Evolutionary conservation across 805 yeast genomes (phyloP).

Genomic region (Cyberlindnera galapagoensis): DNA sequence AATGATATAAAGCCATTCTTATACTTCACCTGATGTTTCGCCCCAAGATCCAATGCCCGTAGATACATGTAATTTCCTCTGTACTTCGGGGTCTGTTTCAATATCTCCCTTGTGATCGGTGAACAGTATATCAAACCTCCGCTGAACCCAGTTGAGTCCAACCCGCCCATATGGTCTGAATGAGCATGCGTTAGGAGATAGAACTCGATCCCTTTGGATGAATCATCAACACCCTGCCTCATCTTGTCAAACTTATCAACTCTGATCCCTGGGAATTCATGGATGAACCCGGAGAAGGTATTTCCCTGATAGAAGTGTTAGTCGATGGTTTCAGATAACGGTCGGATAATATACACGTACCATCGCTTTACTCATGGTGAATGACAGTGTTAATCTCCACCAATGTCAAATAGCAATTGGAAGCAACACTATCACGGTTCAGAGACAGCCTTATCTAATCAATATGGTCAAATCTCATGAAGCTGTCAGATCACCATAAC

Average conservation of each 20-base stretch:
- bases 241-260: constrained; percentile 24
- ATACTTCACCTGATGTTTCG: constrained; percentile 19
- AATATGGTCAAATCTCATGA: too few species aligned
- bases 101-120: constrained; percentile 28
- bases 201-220: constrained; percentile 11
- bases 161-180: constrained; percentile 46
- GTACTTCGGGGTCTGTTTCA: constrained; percentile 7
- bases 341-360: too few species aligned
- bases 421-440: too few species aligned
- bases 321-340: background rate
- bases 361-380: constrained; percentile 1
- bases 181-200: constrained; percentile 47
- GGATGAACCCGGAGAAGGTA: constrained; percentile 36
- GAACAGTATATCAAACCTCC: constrained; percentile 43
- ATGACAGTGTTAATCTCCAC: too few species aligned
- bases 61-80: constrained; percentile 15
- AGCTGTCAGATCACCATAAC: too few species aligned
- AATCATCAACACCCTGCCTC: background rate
- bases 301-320: constrained; percentile 8
- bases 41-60: constrained; percentile 7
- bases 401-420: too few species aligned
- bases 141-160: constrained; percentile 30
- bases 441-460: too few species aligned
- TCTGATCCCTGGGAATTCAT: constrained; percentile 43
- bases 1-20: constrained; percentile 23